Percentiles rank a stretch among this genome's conserved stretches.
phyloP scores from a whole-genome alignment of 352 stramenopile genomes.

The Plasmopara viticola region DNA sequence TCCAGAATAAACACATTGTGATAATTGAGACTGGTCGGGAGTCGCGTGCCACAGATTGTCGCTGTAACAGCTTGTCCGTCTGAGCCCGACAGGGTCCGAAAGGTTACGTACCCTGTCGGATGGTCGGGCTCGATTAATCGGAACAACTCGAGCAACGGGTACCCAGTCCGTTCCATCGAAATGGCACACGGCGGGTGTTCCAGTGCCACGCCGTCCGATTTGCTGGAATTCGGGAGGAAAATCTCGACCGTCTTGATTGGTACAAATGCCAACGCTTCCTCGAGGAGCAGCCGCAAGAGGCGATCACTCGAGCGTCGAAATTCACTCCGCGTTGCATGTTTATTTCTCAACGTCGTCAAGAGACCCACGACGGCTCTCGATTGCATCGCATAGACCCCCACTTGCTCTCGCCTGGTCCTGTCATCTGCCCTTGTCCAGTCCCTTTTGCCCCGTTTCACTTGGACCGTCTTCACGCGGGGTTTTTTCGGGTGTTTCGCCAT shows the following conservation, averaged over 20 bases:
- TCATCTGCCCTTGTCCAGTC: conserved; percentile 8
- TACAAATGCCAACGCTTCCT: conserved; percentile 42
- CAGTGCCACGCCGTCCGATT: conserved; percentile 26
- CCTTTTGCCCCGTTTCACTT: conserved; percentile 12
- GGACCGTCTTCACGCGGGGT: conserved; percentile 19
- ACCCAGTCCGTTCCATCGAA: conserved; percentile 21
- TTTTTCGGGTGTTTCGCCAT: conserved; percentile 56
- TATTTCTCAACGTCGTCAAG: conserved; percentile 32
- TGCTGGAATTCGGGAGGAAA: conserved; percentile 19
- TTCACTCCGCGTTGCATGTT: conserved; percentile 24
- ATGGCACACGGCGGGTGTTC: conserved; percentile 35
- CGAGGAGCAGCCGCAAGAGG: conserved; percentile 45
- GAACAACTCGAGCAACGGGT: conserved; percentile 31
- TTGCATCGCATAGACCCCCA: conserved; percentile 31
- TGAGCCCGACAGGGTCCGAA: conserved; percentile 3
- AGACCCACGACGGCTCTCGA: conserved; percentile 32
- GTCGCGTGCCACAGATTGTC: conserved; percentile 14
- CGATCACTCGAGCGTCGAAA: conserved; percentile 37
- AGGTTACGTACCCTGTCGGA: conserved; percentile 21
- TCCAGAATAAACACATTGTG: conserved; percentile 53
- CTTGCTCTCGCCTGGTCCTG: background rate
- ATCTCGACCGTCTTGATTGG: conserved; percentile 29
- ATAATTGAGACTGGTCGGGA: conserved; percentile 26
- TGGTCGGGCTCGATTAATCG: conserved; percentile 30
- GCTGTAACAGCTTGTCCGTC: conserved; percentile 4